Evolutionary conservation across 2,329 filamentous ascomycete species (phyloP).

Genomic region (Aureobasidium sp.): DNA sequence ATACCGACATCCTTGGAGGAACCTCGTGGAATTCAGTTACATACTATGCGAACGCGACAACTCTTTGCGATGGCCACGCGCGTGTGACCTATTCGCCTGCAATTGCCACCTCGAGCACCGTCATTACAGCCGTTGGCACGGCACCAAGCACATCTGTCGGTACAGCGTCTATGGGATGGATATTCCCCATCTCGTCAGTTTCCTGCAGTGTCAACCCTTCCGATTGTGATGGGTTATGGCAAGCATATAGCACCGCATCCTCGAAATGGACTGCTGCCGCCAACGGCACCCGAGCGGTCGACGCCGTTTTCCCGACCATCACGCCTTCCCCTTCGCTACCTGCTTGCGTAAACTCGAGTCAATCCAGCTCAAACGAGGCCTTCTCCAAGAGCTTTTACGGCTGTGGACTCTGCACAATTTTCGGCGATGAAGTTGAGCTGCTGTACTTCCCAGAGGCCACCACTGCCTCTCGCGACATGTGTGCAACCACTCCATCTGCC

Average conservation of each 20-base stretch:
- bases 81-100: constrained; percentile 24
- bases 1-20: constrained; percentile 17
- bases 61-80: constrained; percentile 27
- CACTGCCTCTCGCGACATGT: constrained; percentile 24
- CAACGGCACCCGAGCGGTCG: constrained; percentile 4
- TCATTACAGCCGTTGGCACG: constrained; percentile 13
- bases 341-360: constrained; percentile 21
- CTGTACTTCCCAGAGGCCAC: constrained; percentile 26
- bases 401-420: constrained; percentile 28
- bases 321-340: constrained; percentile 22
- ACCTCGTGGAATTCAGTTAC: constrained; percentile 19
- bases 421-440: constrained; percentile 25
- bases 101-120: constrained; percentile 19
- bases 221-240: constrained; percentile 26
- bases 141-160: constrained; percentile 17
- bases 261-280: constrained; percentile 14
- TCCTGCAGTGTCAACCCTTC: constrained; percentile 22
- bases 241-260: constrained; percentile 22
- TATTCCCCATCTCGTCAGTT: constrained; percentile 20
- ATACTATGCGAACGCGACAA: constrained; percentile 25
- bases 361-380: constrained; percentile 15
- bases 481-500: constrained; percentile 23
- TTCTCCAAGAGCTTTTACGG: constrained; percentile 20
- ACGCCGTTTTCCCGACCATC: constrained; percentile 8
- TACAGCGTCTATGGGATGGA: constrained; percentile 12